Evolutionary conservation across 805 yeast genomes (phyloP).

Genomic region (Candida taoyuanica): DNA sequence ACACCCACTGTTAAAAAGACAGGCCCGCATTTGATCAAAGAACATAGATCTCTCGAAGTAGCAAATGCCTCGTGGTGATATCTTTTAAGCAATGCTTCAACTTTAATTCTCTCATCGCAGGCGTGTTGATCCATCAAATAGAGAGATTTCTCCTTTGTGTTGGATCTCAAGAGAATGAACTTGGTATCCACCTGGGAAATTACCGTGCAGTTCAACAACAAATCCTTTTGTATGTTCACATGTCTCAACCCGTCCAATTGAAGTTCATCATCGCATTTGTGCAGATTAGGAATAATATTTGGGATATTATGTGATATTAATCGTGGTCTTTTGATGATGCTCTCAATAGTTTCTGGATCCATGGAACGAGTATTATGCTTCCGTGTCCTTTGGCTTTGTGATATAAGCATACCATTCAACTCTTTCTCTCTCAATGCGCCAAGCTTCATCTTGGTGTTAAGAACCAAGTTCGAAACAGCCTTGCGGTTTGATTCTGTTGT

Average conservation of each 20-base stretch:
- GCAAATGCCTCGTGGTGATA: conserved; percentile 30
- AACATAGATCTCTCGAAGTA: conserved; percentile 17
- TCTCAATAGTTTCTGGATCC: conserved; percentile 1
- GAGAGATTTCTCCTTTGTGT: conserved; percentile 16
- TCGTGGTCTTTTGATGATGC: conserved; percentile 8
- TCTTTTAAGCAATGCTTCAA: conserved; percentile 46
- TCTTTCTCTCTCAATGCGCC: conserved; percentile 13
- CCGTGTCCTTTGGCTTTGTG: neutral
- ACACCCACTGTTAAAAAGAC: conserved; percentile 19
- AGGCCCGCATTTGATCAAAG: conserved; percentile 9
- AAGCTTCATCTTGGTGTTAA: conserved; percentile 8
- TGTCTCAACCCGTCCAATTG: conserved; percentile 7
- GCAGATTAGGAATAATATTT: neutral
- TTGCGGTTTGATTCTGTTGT: neutral
- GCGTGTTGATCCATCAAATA: conserved; percentile 78
- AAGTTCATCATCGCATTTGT: conserved; percentile 1
- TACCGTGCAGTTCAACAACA: conserved; percentile 28
- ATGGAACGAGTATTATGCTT: neutral
- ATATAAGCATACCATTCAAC: conserved; percentile 8
- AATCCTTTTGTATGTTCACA: conserved; percentile 15
- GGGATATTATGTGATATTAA: conserved; percentile 2
- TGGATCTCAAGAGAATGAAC: conserved; percentile 47
- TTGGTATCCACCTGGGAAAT: conserved; percentile 60
- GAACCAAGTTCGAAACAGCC: neutral
- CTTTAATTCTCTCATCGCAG: conserved; percentile 66